phyloP scores from a whole-genome alignment of 1,284 basidiomycete genomes.

The Apiotrichum porosum region DNA sequence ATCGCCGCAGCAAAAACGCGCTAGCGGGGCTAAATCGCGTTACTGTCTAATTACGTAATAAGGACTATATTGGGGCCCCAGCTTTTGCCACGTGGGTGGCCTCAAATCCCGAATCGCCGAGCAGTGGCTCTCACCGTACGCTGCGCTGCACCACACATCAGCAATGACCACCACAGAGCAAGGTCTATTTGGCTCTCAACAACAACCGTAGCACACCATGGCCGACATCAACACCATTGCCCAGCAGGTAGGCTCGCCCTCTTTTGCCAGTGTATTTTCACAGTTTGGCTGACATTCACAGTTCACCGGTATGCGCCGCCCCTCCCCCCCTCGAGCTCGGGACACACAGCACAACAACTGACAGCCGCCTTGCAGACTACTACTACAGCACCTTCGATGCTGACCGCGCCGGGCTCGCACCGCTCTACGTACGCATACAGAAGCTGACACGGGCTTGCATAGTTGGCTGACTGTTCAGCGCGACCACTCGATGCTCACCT shows the following conservation, averaged over 20 bases:
- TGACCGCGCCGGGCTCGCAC: constrained; percentile 38
- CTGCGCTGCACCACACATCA: too few species aligned
- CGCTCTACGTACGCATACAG: constrained; percentile 44
- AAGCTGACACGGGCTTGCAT: neutral
- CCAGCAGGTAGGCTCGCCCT: constrained; percentile 36
- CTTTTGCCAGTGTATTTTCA: too few species aligned
- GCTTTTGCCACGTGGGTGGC: too few species aligned
- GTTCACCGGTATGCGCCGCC: constrained; percentile 49
- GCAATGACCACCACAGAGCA: too few species aligned
- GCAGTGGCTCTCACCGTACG: too few species aligned
- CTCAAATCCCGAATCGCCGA: too few species aligned
- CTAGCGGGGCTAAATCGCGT: too few species aligned
- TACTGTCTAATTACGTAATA: too few species aligned
- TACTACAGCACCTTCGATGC: constrained; percentile 48
- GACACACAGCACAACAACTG: too few species aligned
- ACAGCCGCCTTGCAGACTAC: constrained; percentile 36
- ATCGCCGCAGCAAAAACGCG: too few species aligned
- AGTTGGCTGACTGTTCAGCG: constrained; percentile 55
- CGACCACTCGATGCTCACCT: constrained; percentile 79
- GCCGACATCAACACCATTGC: constrained; percentile 61
- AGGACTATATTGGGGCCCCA: too few species aligned
- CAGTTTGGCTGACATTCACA: constrained; percentile 42
- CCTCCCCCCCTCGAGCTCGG: neutral
- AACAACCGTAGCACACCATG: constrained; percentile 50
- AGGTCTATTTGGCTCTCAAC: neutral